A percentile compares a stretch with the other conserved stretches of the same genome.
Conservation (phyloP, 108 stramenopile species). For the Pinguiococcus pyrenoidosus region DNA sequence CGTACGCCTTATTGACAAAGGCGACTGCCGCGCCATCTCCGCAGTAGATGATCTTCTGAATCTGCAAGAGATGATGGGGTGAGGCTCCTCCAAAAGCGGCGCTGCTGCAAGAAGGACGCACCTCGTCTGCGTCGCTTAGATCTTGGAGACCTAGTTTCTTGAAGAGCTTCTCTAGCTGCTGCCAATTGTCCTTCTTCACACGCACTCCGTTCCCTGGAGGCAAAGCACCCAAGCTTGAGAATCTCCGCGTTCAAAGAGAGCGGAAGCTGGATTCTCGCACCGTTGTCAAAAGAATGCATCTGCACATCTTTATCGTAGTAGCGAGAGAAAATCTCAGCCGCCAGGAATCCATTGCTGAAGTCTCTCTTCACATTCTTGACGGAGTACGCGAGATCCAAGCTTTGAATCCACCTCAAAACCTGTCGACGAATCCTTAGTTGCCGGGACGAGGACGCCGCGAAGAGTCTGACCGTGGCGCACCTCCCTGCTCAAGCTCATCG, state of each 20-base stretch:
- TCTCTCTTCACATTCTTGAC: slow-evolving; percentile 48
- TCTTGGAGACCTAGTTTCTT: slow-evolving; percentile 19
- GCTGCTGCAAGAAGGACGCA: no score
- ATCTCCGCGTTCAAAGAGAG: no score
- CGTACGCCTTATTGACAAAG: slow-evolving; percentile 35
- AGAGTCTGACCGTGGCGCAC: no score
- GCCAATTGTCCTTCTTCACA: slow-evolving; percentile 45
- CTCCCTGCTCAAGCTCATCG: no score
- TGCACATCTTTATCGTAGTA: slow-evolving; percentile 40
- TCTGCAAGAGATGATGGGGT: no score
- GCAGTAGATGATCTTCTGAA: no score
- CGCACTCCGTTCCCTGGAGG: neutral
- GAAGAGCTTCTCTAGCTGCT: slow-evolving; percentile 41
- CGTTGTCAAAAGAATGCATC: slow-evolving; percentile 49
- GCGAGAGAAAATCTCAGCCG: slow-evolving; percentile 46
- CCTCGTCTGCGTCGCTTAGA: no score
- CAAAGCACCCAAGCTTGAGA: no score
- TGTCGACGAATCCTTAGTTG: no score
- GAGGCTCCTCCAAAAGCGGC: slow-evolving; percentile 21
- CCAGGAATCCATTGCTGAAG: slow-evolving; percentile 50
- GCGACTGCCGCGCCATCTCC: slow-evolving; percentile 35
- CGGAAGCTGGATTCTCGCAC: no score
- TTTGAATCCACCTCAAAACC: slow-evolving; percentile 46
- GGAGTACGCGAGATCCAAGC: slow-evolving; percentile 43
- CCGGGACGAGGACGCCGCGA: no score